Conservation (phyloP, 2,329 filamentous ascomycete species). For the Fusarium sp. region DNA sequence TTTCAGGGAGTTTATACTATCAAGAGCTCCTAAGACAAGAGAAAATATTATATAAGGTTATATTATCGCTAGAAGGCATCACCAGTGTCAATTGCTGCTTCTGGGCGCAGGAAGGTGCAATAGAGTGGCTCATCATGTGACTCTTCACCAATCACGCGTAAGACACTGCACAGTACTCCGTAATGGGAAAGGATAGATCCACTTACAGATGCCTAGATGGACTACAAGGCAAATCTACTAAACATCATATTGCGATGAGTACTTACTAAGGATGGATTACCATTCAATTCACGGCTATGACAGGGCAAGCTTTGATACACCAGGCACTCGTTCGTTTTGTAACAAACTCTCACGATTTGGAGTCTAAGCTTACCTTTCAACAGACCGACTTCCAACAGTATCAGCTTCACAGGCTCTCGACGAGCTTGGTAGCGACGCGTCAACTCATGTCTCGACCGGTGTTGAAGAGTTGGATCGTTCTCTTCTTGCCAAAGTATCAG, state of each 20-base stretch:
- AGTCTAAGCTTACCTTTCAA: conserved; percentile 24
- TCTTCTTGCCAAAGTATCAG: conserved; percentile 47
- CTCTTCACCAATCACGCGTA: background rate
- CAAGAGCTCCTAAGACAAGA: background rate
- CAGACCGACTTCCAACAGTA: conserved; percentile 81
- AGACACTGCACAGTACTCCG: background rate
- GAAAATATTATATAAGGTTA: background rate
- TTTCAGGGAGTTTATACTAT: no score
- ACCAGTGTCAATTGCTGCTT: background rate
- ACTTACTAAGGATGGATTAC: conserved; percentile 63
- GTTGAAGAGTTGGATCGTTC: conserved; percentile 64
- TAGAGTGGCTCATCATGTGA: conserved; percentile 33
- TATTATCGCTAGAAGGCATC: background rate
- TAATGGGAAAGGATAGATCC: conserved; percentile 12
- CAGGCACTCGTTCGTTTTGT: conserved; percentile 61
- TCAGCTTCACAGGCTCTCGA: conserved; percentile 79
- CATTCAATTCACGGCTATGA: conserved; percentile 70
- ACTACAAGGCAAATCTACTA: conserved; percentile 23
- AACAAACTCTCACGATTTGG: background rate
- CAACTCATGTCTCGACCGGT: conserved; percentile 67
- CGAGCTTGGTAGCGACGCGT: conserved; percentile 64
- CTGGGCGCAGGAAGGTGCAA: background rate
- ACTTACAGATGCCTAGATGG: conserved; percentile 21
- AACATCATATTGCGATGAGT: conserved; percentile 38
- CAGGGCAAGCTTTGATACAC: conserved; percentile 69